Base-by-base conservation (phyloP, 2,329 filamentous ascomycete species). In the Phoma herbarum region DNA sequence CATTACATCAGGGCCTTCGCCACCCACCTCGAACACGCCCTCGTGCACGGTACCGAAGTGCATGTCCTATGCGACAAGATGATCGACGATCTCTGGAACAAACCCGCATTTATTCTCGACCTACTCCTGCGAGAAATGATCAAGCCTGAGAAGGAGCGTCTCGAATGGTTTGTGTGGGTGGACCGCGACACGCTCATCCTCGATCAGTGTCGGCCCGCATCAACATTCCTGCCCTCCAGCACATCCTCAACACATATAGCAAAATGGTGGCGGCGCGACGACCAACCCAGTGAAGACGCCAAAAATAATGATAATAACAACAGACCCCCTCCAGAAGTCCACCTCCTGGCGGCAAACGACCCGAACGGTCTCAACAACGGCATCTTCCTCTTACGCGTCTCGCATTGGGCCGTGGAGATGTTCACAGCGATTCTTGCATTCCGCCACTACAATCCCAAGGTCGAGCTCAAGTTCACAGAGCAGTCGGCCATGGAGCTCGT, bases 111-210 rank as follows among this genome's bases (percentile, higher is more conserved):
- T 59, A 77, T 82, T 29, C 68, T 81, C 10, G 71, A 74, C 11
- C 63, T 80, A 6, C 64, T 81, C 10, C 68, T 80, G 47, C 46
- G 47, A 16, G 65, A 50, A 61, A 70, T 79, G 57, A 54, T 72
- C 9, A 78, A 79, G 59, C 76, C 78, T 0, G 69, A 72, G 12
- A 69, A 65, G 22, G 71, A 79, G 51, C 68, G 78, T 6, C 64
- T 80, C 12, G 75, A 80, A 50, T 81, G 79, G 78, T 67, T 81
- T 6, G 69, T 80, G 61, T 81, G 79, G 78, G 73, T 77, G 1
- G 79, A 81, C 50, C 76, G 76, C n/a, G 79, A 81, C 58, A 80
- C 77, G 1, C 69, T 80, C 6, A 72, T 81, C n/a, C 67, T 81
- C 28, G 79, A 81, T 44, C 78, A 79, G 3, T 71, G 78, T 55